phyloP scores from a whole-genome alignment of 306 rosid species.

The Datisca glomerata region DNA sequence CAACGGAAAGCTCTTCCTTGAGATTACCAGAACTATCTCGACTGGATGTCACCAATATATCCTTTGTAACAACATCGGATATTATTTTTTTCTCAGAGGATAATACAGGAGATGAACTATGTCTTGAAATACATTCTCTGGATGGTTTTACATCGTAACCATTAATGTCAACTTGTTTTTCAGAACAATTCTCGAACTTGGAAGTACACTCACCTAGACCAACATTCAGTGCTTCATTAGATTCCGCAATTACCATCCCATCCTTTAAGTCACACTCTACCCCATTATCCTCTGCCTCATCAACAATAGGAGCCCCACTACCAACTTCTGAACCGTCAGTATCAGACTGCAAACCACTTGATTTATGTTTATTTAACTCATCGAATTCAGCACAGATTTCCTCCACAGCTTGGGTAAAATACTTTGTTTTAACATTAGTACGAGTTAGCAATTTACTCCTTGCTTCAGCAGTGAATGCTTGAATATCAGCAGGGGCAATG shows the following conservation, averaged over 20 bases:
- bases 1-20: constrained; percentile 16
- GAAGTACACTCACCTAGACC: constrained; percentile 25
- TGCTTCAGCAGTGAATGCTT: constrained; percentile 60
- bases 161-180: constrained; percentile 35
- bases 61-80: constrained; percentile 23
- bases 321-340: constrained; percentile 48
- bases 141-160: constrained; percentile 33
- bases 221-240: constrained; percentile 25
- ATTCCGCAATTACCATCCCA: constrained; percentile 25
- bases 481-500: constrained; percentile 89
- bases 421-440: constrained; percentile 61
- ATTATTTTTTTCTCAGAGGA: constrained; percentile 32
- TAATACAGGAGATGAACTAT: constrained; percentile 30
- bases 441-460: constrained; percentile 62
- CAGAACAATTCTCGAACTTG: constrained; percentile 48
- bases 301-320: constrained; percentile 47
- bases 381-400: constrained; percentile 83
- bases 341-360: constrained; percentile 46
- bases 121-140: constrained; percentile 22
- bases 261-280: constrained; percentile 36
- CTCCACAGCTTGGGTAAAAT: constrained; percentile 80
- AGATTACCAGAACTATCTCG: constrained; percentile 4
- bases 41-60: constrained; percentile 23
- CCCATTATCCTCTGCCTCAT: constrained; percentile 30
- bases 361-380: constrained; percentile 46